Percentiles rank a stretch among this genome's conserved stretches.
Conservation (phyloP, 768 basidiomycete genomes). For the Tremella mesenterica region DNA sequence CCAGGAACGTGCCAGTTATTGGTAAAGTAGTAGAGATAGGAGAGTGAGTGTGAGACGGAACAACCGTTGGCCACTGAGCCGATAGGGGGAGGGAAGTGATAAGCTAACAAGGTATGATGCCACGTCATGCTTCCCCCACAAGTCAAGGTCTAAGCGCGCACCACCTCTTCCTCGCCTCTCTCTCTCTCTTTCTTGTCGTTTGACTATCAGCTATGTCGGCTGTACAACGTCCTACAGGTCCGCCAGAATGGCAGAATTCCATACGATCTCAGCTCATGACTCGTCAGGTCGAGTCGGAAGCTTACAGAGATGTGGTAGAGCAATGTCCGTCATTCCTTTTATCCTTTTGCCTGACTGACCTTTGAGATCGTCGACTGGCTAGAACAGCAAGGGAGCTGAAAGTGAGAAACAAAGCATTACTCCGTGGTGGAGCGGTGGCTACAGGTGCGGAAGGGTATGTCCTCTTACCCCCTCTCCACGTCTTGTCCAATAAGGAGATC, state of each 20-base stretch:
- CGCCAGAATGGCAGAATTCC: slow-evolving; percentile 62
- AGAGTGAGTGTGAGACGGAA: not conserved
- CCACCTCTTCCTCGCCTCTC: not conserved
- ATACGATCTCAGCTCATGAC: slow-evolving; percentile 63
- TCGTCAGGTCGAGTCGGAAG: slow-evolving; percentile 69
- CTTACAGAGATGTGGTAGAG: slow-evolving; percentile 76
- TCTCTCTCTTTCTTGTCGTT: too few species aligned
- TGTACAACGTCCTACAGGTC: not conserved
- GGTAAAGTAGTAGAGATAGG: not conserved
- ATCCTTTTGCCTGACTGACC: not conserved
- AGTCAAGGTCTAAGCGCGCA: not conserved
- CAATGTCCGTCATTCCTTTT: slow-evolving; percentile 61
- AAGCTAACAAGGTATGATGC: not conserved
- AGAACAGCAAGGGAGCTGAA: slow-evolving; percentile 75
- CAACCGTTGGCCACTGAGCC: not conserved
- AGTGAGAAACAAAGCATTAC: not conserved
- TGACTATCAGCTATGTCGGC: not conserved
- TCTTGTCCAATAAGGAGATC: not conserved
- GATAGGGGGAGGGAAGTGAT: not conserved
- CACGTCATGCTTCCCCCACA: not conserved
- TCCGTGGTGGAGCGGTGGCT: slow-evolving; percentile 9
- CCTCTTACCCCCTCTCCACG: too few species aligned
- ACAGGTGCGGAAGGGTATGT: slow-evolving; percentile 33
- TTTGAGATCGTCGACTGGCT: slow-evolving; percentile 74
- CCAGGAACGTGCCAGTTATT: too few species aligned